Conservation (phyloP, 2,329 filamentous ascomycete genomes). For the Pseudopyrenochaeta lycopersici region DNA sequence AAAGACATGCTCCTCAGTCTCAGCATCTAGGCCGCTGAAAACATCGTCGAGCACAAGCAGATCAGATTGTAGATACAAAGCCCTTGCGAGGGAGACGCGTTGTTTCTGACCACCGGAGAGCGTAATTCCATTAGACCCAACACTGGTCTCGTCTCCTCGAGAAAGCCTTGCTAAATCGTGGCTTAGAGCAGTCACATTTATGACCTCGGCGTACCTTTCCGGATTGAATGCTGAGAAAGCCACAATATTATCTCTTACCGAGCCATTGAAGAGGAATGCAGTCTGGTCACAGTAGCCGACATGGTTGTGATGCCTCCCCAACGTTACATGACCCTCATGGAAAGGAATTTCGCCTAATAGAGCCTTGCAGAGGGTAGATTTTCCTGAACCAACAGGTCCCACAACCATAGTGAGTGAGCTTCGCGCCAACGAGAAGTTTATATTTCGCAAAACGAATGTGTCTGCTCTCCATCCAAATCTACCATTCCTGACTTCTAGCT, state of each 20-base stretch:
- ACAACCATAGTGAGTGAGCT: not conserved
- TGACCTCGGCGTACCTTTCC: constrained; percentile 21
- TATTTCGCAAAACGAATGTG: too few relatives aligned
- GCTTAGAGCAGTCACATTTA: constrained; percentile 9
- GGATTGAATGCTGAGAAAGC: not conserved
- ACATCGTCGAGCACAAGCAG: constrained; percentile 60
- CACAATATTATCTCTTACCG: not conserved
- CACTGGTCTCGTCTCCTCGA: constrained; percentile 47
- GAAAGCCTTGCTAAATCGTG: constrained; percentile 12
- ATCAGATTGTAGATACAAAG: constrained; percentile 55
- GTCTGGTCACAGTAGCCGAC: not conserved
- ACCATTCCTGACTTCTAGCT: too few relatives aligned
- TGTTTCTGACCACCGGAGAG: constrained; percentile 62
- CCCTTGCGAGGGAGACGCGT: constrained; percentile 59
- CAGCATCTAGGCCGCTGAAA: constrained; percentile 57
- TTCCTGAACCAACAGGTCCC: not conserved
- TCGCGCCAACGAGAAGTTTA: too few relatives aligned
- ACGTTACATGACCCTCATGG: too few relatives aligned
- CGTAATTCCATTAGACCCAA: constrained; percentile 58
- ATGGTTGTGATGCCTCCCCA: not conserved
- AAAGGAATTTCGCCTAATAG: not conserved
- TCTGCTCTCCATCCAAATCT: too few relatives aligned
- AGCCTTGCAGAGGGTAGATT: not conserved
- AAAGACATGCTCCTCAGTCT: constrained; percentile 58
- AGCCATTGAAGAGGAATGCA: not conserved